Evolutionary conservation across 768 basidiomycete species (phyloP).

Genomic region (Trametes cingulata): DNA sequence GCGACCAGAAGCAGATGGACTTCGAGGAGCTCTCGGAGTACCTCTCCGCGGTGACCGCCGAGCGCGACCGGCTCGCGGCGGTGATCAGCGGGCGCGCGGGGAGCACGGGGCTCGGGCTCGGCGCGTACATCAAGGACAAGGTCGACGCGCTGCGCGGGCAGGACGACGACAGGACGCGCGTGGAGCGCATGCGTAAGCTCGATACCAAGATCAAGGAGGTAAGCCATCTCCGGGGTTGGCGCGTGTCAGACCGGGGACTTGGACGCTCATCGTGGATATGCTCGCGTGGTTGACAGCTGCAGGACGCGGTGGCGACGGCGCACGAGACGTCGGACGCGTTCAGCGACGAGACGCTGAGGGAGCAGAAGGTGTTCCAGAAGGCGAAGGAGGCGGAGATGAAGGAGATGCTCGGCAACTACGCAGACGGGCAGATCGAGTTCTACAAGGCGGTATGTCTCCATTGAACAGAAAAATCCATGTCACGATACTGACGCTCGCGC

Average conservation of each 20-base stretch:
- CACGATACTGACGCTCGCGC: slow-evolving; percentile 20
- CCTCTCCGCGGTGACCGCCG: slow-evolving; percentile 86
- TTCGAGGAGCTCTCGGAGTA: slow-evolving; percentile 97
- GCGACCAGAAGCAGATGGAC: slow-evolving; percentile 98
- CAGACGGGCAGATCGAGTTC: slow-evolving; percentile 94
- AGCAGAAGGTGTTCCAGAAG: slow-evolving; percentile 87
- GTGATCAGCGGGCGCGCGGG: slow-evolving; percentile 88
- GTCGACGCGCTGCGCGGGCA: slow-evolving; percentile 91
- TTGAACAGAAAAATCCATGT: neutral
- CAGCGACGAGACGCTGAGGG: slow-evolving; percentile 90
- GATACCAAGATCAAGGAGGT: slow-evolving; percentile 97
- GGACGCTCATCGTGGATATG: neutral
- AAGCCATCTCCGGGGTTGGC: neutral
- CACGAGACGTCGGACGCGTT: slow-evolving; percentile 97
- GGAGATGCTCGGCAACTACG: slow-evolving; percentile 84
- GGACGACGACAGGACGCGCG: slow-evolving; percentile 90
- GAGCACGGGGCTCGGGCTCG: slow-evolving; percentile 78
- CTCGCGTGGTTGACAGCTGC: slow-evolving; percentile 54
- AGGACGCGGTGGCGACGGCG: slow-evolving; percentile 94
- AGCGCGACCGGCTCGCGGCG: slow-evolving; percentile 90
- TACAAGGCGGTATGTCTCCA: slow-evolving; percentile 70
- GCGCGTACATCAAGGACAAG: slow-evolving; percentile 88
- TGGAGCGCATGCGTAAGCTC: slow-evolving; percentile 91
- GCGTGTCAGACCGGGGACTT: neutral
- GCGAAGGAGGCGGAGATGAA: slow-evolving; percentile 97